Base-by-base conservation (phyloP, 2,329 filamentous ascomycete species). In the Sclerotiophoma versabilis region DNA sequence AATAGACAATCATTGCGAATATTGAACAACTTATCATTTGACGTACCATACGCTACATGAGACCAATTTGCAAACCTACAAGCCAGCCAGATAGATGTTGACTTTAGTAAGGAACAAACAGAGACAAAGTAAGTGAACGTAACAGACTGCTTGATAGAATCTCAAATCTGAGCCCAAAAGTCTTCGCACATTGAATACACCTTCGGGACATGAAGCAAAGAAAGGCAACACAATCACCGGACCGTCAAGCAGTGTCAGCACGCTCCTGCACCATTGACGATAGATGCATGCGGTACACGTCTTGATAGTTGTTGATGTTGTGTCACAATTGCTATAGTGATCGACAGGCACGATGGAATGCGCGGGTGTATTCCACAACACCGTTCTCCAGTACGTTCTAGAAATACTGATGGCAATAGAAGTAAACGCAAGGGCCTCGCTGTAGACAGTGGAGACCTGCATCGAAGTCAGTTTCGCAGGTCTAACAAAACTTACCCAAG, bases 271-370 rank as follows among this genome's bases (percentile, higher is more conserved):
- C 54, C 58, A 19, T 52, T 33, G 4, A 50, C 20, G 1, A 44
- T 19, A 25, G 49, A 39, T 11, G 48, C 36, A 4, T 65, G 49
- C n/a, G 60, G 60, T 4, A 65, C 42, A 6, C 60, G 56, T 17
- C 62, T 56, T 68, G 64, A 30, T 66, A 59, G 17, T 26, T 65
- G 34, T 68, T 68, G n/a, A 64, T 50, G 15, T 41, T 64, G 36
- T 66, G 65, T 68, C 1, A 64, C 62, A 29, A 54, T 64, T 17
- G 60, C 63, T 14, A 68, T 66, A 4, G 62, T 48, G 17, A 64
- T 50, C 7, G 29, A 29, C 45, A 55, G 1, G 33, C 27, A 26
- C 41, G 41, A 37, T 33, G 50, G n/a, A 42, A 46, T 2, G 46
- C n/a, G 19, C 52, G 47, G 2, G 8, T 42, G 30, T 36, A 46